Evolutionary conservation across 192 early-diverging fungal species (phyloP).

Genomic region (Chytriomyces hyalinus): DNA sequence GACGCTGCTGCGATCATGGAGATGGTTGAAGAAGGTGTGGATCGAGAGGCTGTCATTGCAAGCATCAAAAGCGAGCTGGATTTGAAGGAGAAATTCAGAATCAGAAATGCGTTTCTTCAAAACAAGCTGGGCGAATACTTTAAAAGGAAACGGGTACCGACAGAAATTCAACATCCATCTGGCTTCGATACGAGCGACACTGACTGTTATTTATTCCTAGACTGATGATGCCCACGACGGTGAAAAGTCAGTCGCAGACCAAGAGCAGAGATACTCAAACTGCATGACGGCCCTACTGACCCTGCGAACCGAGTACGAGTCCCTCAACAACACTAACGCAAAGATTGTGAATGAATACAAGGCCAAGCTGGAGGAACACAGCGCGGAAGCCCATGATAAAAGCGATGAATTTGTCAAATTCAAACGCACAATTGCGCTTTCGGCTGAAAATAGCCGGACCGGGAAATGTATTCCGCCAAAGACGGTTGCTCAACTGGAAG

Average conservation of each 20-base stretch:
- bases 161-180: neutral
- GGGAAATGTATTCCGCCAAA: constrained; percentile 56
- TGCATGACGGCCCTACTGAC: constrained; percentile 47
- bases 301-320: constrained; percentile 45
- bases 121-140: constrained; percentile 64
- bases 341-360: constrained; percentile 52
- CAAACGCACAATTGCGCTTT: constrained; percentile 51
- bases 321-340: constrained; percentile 45
- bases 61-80: constrained; percentile 49
- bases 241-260: constrained; percentile 58
- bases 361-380: constrained; percentile 50
- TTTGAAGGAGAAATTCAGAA: constrained; percentile 48
- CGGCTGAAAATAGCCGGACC: constrained; percentile 59
- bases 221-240: constrained; percentile 59
- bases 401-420: constrained; percentile 56
- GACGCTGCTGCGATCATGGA: constrained; percentile 16
- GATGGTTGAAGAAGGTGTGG: constrained; percentile 36
- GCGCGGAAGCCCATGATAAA: constrained; percentile 47
- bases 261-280: constrained; percentile 57
- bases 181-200: neutral
- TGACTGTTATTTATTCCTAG: constrained; percentile 35
- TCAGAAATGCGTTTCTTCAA: constrained; percentile 52
- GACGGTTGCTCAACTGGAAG: constrained; percentile 55
- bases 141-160: constrained; percentile 55
- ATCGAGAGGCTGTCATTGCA: constrained; percentile 53